Percentiles rank a stretch among this genome's conserved stretches.
phyloP scores from a whole-genome alignment of 768 basidiomycete species.

The Dendrothele bispora region DNA sequence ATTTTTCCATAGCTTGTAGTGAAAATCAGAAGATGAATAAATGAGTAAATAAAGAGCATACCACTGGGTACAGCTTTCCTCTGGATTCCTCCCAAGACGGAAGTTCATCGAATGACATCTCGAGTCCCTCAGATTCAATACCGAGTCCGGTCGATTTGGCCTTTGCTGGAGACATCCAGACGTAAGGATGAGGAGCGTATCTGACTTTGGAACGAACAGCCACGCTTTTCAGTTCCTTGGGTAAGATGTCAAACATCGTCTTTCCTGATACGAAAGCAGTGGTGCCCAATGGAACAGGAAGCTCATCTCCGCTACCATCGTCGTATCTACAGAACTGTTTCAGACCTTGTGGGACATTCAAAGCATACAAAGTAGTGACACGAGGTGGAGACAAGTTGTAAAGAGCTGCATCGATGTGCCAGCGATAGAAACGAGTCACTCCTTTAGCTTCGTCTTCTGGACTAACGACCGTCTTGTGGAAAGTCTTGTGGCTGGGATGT shows the following conservation, averaged over 20 bases:
- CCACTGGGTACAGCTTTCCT: constrained; percentile 51
- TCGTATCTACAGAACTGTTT: constrained; percentile 57
- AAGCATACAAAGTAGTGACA: constrained; percentile 50
- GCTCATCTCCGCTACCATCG: constrained; percentile 68
- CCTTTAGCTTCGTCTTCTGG: constrained; percentile 49
- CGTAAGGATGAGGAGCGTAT: constrained; percentile 54
- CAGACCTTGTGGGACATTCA: constrained; percentile 53
- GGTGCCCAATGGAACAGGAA: constrained; percentile 65
- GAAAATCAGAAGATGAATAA: no score
- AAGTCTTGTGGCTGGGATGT: constrained; percentile 56
- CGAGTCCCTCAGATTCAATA: constrained; percentile 50
- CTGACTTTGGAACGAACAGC: constrained; percentile 61
- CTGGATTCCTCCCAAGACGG: constrained; percentile 55
- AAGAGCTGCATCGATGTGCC: constrained; percentile 62
- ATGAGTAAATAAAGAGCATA: no score
- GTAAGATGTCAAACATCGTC: constrained; percentile 56
- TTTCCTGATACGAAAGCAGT: constrained; percentile 54
- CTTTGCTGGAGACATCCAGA: constrained; percentile 58
- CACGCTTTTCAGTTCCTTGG: constrained; percentile 47
- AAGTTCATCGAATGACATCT: constrained; percentile 45
- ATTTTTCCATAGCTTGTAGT: constrained; percentile 55
- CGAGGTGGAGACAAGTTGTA: constrained; percentile 47
- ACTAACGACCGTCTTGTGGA: constrained; percentile 53
- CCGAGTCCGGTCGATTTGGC: constrained; percentile 52
- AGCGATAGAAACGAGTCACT: constrained; percentile 53